Evolutionary conservation across 805 yeast species (phyloP).

Genomic region (Isabelozyma heimii): DNA sequence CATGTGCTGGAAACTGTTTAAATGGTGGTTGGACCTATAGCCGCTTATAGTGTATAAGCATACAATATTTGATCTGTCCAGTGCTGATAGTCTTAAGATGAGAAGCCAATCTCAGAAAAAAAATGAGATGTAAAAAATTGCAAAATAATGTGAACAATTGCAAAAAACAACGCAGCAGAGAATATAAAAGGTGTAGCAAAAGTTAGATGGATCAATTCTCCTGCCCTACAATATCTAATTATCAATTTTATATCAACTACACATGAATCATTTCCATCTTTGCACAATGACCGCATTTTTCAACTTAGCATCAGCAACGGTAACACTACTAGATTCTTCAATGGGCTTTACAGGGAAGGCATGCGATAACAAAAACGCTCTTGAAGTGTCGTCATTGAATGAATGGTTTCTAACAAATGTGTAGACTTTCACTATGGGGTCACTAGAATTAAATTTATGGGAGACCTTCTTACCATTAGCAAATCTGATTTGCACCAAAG

Average conservation of each 20-base stretch:
- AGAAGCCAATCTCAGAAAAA: not conserved
- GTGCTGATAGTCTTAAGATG: not conserved
- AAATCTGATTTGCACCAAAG: constrained; percentile 76
- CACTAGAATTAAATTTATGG: constrained; percentile 61
- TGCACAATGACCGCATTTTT: constrained; percentile 86
- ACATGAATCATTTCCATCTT: constrained; percentile 55
- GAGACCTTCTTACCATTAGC: constrained; percentile 76
- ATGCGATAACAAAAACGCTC: constrained; percentile 66
- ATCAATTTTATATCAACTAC: no score
- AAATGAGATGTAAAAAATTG: not conserved
- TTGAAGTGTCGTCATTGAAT: constrained; percentile 38
- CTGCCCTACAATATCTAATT: not conserved
- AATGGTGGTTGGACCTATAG: not conserved
- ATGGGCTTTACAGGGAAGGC: constrained; percentile 81
- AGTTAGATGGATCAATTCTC: no score
- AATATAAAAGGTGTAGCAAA: not conserved
- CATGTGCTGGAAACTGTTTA: not conserved
- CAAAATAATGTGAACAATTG: not conserved
- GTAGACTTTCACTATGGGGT: constrained; percentile 63
- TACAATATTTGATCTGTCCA: not conserved
- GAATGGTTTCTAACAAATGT: constrained; percentile 57
- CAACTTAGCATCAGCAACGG: constrained; percentile 73
- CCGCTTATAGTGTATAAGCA: not conserved
- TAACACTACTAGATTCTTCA: constrained; percentile 46
- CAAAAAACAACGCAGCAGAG: not conserved